Evolutionary conservation across 1,284 basidiomycete genomes (phyloP), one percentile per base, ranked within the genome.

Genomic region (Lentinula novae-zelandiae): DNA sequence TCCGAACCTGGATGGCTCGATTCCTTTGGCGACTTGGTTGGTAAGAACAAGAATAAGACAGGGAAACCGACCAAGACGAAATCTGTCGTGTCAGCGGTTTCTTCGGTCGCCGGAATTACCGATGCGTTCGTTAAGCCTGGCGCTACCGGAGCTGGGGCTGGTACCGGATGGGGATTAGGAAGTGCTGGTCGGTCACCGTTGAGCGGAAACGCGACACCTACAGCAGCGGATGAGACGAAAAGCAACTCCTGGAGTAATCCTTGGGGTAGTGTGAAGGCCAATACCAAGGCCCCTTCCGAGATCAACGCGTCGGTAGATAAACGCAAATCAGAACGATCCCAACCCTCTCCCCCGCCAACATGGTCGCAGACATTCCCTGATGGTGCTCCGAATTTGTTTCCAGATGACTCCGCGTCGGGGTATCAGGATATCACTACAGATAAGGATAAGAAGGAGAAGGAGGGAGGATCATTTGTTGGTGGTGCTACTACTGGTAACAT

Each of bases 351-450:
- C 8, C 57, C 57, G 6, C 57, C 57, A 13, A 58, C 49, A 5
- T 58, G 52, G n/a, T 58, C 57, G 10, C 49, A 42, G 13, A 58
- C 53, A 40, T 58, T 53, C 17, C 57, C 57, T n/a, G 50, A 58
- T 20, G 48, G 57, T 34, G 3, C 27, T 13, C 49, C 49, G 9
- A 17, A 34, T 46, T 8, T 34, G 7, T 20, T 38, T 7, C 34
- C 17, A 10, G 52, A 38, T 39, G 22, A 12, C 12, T 34, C 52
- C 13, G 38, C 13, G 15, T 33, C 54, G 17, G 39, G 13, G 54
- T 17, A 42, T 22, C n/a, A 33, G 44, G 50, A 36, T 36, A 36
- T 31, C 10, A 31, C 7, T 52, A 27, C 27, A 6, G 15, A 34
- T 1, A 31, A 34, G 31, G 15, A 50, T 22, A 22, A 50, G 17